Conservation (phyloP, 139 green algal species). For the Volvox africanus region DNA sequence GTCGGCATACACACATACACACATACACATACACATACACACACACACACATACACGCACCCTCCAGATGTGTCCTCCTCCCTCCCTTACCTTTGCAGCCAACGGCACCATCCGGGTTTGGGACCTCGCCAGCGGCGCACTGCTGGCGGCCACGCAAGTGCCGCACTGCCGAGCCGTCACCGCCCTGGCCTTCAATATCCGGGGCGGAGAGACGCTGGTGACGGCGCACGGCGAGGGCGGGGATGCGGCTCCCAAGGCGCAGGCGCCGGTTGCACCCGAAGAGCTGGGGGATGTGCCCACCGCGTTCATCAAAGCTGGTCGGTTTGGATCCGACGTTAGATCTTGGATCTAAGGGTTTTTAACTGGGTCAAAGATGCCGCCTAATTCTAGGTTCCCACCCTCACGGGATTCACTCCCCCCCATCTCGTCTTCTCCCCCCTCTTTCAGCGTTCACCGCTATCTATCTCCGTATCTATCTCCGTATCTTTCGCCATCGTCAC, state of each 20-base stretch:
- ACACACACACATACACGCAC: too few relatives aligned
- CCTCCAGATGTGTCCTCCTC: too few relatives aligned
- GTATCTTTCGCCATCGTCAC: too few relatives aligned
- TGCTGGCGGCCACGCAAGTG: not conserved
- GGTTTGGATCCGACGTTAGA: not conserved
- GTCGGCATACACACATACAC: too few relatives aligned
- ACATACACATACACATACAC: too few relatives aligned
- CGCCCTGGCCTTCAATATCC: constrained; percentile 25
- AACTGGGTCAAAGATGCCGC: too few relatives aligned
- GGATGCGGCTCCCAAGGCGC: not conserved
- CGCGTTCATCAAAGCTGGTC: constrained; percentile 19
- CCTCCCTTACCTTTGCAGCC: not conserved
- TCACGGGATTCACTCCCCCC: too few relatives aligned
- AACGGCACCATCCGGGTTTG: constrained; percentile 29
- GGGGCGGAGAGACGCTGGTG: not conserved
- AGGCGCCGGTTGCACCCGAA: constrained; percentile 16
- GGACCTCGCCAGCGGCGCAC: not conserved
- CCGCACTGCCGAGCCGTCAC: constrained; percentile 20
- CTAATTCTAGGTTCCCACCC: too few relatives aligned
- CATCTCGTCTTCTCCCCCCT: too few relatives aligned
- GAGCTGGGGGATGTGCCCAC: constrained; percentile 38
- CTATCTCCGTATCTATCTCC: too few relatives aligned
- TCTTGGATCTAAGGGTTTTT: too few relatives aligned
- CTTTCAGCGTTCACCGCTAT: too few relatives aligned
- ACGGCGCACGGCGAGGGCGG: constrained; percentile 28